Evolutionary conservation across 352 stramenopile species (phyloP).

Genomic region (Globisporangium radiosum): DNA sequence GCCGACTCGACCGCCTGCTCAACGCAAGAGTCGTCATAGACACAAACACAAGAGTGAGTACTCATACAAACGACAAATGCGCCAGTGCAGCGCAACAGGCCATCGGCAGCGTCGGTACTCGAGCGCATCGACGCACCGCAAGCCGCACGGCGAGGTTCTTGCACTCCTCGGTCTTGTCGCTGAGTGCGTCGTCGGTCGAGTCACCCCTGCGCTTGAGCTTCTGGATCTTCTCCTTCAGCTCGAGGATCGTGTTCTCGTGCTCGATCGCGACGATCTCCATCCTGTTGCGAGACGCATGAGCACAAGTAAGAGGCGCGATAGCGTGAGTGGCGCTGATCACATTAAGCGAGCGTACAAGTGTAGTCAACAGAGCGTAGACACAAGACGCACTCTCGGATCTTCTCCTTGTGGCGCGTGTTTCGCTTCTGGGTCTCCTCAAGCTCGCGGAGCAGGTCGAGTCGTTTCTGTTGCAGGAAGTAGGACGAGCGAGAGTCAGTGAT

Average conservation of each 20-base stretch:
- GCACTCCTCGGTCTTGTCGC: conserved; percentile 59
- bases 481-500: no score
- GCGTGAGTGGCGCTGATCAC: not conserved
- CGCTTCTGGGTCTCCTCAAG: conserved; percentile 67
- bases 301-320: not conserved
- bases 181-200: conserved; percentile 31
- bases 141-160: conserved; percentile 61
- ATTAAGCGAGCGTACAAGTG: no score
- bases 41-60: not conserved
- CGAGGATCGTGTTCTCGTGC: conserved; percentile 64
- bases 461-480: conserved; percentile 24
- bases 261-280: conserved; percentile 69
- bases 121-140: conserved; percentile 25
- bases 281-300: conserved; percentile 13
- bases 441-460: conserved; percentile 56
- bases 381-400: conserved; percentile 47
- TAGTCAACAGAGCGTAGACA: not conserved
- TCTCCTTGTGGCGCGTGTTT: conserved; percentile 58
- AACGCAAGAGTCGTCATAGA: no score
- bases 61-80: not conserved
- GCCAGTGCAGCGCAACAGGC: not conserved
- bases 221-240: conserved; percentile 71
- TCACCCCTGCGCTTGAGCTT: conserved; percentile 64
- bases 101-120: not conserved
- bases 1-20: conserved; percentile 63